Base-by-base conservation (phyloP, 768 basidiomycete genomes). In the Boletus subcaerulescens region DNA sequence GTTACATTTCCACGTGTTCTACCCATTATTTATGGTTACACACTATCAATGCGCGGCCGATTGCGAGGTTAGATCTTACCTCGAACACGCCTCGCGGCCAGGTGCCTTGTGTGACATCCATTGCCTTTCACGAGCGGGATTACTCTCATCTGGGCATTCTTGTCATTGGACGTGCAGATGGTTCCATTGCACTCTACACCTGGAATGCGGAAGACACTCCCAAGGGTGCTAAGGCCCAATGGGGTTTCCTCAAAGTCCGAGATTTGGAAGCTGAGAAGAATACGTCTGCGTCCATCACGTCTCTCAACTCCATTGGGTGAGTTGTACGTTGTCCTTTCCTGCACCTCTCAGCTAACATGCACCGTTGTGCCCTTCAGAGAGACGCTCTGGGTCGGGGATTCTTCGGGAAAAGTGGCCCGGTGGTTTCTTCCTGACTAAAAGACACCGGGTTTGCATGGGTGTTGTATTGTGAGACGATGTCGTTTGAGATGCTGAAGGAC, bases 81-180 rank as follows among this genome's bases (percentile, higher is more conserved):
- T 71, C 76, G 22, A 68, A 78, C 20, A 70, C 74, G 5, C 76
- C 76, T 38, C 76, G 77, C 1, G 50, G 72, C 7, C 77, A 77
- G 3, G 59, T 55, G 5, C 80, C 82, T 0, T 74, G 74, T 4
- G 85, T 95, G 50, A 88, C 87, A 0, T 85, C 89, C 0, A 71
- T 97, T 48, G 85, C 88, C 0, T 96, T 96, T 74, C 87, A 92
- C 55, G 91, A 95, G 64, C 82, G 94, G 33, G 94, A 96, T 63
- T 96, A 90, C 68, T 84, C 89, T 0, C 77, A 80, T 56, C 74
- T 84, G 0, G 90, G 90, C 5, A 76, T 93, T 5, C 77, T 97
- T n/a, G 92, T 91, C 0, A 86, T 86, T 1, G 91, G 91, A 4
- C 81, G 85, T 6, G 76, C 83, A 1, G 89, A 91, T 58, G 89